Evolutionary conservation across 768 basidiomycete genomes (phyloP).

Genomic region (Terana coerulea): DNA sequence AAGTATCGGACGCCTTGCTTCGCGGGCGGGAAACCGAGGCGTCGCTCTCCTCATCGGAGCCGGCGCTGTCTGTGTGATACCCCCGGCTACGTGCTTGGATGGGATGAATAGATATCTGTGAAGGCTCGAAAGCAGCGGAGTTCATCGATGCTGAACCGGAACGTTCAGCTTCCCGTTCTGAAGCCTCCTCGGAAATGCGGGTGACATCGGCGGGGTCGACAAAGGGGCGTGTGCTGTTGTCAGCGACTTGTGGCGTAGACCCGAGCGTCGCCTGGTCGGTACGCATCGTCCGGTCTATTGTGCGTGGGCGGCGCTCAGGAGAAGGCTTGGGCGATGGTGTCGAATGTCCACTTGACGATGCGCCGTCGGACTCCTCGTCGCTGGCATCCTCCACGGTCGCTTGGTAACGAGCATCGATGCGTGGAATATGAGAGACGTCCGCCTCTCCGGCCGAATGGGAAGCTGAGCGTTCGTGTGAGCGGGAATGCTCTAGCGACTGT

Average conservation of each 20-base stretch:
- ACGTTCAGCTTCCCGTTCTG: slow-evolving; percentile 58
- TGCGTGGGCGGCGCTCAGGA: slow-evolving; percentile 30
- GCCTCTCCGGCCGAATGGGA: slow-evolving; percentile 1
- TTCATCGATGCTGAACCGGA: slow-evolving; percentile 23
- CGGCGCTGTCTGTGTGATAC: slow-evolving; percentile 2
- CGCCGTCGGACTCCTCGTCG: slow-evolving; percentile 15
- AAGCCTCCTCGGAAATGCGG: slow-evolving; percentile 62
- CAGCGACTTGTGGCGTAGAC: slow-evolving; percentile 27
- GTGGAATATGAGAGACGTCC: too few species aligned
- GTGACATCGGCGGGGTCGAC: slow-evolving; percentile 57
- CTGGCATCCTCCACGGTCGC: too few species aligned
- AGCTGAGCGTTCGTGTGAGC: not conserved
- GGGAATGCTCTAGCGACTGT: slow-evolving; percentile 15
- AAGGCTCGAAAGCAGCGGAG: slow-evolving; percentile 17
- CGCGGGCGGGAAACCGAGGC: not conserved
- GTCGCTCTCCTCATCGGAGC: not conserved
- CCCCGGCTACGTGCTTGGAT: slow-evolving; percentile 5
- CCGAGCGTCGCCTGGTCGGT: slow-evolving; percentile 54
- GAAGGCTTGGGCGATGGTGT: slow-evolving; percentile 24
- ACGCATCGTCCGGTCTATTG: slow-evolving; percentile 47
- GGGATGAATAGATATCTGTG: not conserved
- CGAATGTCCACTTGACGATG: not conserved
- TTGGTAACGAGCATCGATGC: too few species aligned
- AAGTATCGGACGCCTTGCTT: slow-evolving; percentile 1
- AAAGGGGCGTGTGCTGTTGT: slow-evolving; percentile 33